These are phyloP conservation scores for Salvia sclarea DNA, from an alignment of 305 asterid species.

Conservation along the genomic window DNA sequence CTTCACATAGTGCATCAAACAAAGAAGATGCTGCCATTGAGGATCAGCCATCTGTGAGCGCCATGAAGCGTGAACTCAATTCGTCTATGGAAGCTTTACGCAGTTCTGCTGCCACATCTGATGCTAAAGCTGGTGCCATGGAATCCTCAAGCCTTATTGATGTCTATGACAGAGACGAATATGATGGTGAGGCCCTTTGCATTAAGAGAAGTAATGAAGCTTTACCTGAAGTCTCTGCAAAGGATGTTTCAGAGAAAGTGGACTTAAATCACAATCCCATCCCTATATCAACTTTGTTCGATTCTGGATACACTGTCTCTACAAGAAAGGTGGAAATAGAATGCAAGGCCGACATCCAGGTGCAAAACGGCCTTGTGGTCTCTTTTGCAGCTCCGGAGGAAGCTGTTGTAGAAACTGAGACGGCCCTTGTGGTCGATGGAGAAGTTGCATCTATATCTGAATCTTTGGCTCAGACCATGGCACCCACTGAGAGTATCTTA, in stretches of 20 bases:
- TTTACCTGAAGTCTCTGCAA: conserved; percentile 25
- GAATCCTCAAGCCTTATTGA: too few relatives aligned
- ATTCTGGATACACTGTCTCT: conserved; percentile 27
- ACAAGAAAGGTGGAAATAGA: conserved; percentile 22
- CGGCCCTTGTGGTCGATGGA: conserved; percentile 23
- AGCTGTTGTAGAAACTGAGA: conserved; percentile 15
- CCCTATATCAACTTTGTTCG: conserved; percentile 21
- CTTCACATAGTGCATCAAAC: conserved; percentile 26
- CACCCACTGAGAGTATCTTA: conserved; percentile 19
- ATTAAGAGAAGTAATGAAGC: conserved; percentile 23
- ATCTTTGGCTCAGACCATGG: conserved; percentile 14
- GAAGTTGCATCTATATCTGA: conserved; percentile 35
- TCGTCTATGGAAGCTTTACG: not conserved
- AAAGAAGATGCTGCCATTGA: conserved; percentile 1
- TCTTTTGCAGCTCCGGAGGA: conserved; percentile 13
- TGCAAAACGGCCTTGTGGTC: conserved; percentile 21
- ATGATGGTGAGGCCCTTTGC: conserved; percentile 15
- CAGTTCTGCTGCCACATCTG: too few relatives aligned
- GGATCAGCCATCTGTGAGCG: not conserved
- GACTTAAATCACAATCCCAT: conserved; percentile 17
- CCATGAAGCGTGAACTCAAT: not conserved
- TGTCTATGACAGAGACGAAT: conserved; percentile 8
- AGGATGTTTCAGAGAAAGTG: conserved; percentile 18
- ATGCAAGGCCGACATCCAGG: conserved; percentile 9
- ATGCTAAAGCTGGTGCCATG: too few relatives aligned